Evolutionary conservation across 1,139 yeast species (phyloP).

Genomic region (Saccharomyces hybrid): DNA sequence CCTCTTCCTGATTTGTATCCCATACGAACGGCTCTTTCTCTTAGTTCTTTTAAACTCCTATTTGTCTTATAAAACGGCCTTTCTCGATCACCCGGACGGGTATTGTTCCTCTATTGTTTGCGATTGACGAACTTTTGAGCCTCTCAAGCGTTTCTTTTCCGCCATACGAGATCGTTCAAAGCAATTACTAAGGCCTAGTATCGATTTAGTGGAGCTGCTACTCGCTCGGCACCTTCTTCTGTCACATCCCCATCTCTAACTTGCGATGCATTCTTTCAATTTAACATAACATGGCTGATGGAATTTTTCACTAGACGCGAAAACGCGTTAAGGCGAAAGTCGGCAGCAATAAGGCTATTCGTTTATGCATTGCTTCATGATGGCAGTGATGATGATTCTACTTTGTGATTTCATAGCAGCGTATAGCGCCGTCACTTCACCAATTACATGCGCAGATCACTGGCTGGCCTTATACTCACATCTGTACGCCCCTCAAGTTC

Average conservation of each 20-base stretch:
- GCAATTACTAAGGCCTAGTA: neutral
- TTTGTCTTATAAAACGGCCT: neutral
- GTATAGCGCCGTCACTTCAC: neutral
- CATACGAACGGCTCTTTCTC: neutral
- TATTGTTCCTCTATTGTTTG: too few relatives aligned
- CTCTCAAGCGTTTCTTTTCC: neutral
- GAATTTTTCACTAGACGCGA: neutral
- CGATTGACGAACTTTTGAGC: too few relatives aligned
- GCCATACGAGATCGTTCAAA: neutral
- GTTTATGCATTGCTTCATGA: neutral
- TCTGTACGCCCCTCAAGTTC: neutral
- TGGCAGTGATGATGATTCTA: neutral
- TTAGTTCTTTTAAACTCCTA: neutral
- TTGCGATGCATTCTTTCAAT: neutral
- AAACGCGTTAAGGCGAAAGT: neutral
- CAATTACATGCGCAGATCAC: neutral
- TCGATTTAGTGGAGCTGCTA: neutral
- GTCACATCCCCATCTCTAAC: neutral
- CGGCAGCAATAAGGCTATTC: slow-evolving; percentile 1
- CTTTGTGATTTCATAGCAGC: neutral
- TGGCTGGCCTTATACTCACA: neutral
- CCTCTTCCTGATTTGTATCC: neutral
- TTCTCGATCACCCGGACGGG: neutral
- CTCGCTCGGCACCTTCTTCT: neutral
- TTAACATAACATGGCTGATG: neutral